Evolutionary conservation across 371 early-diverging fungal genomes (phyloP).

Genomic region (Amoeboaphelidium protococcarum): DNA sequence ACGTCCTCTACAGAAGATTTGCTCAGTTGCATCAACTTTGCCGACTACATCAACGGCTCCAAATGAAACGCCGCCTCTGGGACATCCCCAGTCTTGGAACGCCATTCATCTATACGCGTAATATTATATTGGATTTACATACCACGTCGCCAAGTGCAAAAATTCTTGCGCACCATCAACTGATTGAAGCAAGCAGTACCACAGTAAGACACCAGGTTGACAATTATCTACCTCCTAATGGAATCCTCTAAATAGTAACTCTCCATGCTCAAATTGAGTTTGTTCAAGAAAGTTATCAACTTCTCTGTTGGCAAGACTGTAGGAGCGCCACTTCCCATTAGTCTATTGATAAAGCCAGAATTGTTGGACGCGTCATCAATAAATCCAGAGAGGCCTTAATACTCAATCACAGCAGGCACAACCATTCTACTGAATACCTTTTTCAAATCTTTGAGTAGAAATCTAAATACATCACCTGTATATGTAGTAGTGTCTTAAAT

Average conservation of each 20-base stretch:
- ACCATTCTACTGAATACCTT: conserved; percentile 77
- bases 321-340: too few species aligned
- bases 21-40: conserved; percentile 75
- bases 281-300: background rate
- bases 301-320: background rate
- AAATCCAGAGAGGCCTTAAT: conserved; percentile 17
- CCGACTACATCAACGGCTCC: conserved; percentile 75
- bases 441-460: conserved; percentile 80
- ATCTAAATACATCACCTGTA: conserved; percentile 31
- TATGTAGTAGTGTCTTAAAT: conserved; percentile 25
- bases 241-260: background rate
- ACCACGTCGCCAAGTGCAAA: conserved; percentile 21
- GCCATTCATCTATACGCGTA: conserved; percentile 86
- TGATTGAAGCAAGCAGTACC: conserved; percentile 84
- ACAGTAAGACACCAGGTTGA: conserved; percentile 11
- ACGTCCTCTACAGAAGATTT: conserved; percentile 70
- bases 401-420: conserved; percentile 74
- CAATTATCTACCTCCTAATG: background rate
- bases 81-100: conserved; percentile 60
- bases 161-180: conserved; percentile 50
- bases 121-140: conserved; percentile 96
- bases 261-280: background rate
- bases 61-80: conserved; percentile 53
- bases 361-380: background rate
- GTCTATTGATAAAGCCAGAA: background rate